Conservation (phyloP, 805 yeast genomes). For the Phaffomyces antillensis region DNA sequence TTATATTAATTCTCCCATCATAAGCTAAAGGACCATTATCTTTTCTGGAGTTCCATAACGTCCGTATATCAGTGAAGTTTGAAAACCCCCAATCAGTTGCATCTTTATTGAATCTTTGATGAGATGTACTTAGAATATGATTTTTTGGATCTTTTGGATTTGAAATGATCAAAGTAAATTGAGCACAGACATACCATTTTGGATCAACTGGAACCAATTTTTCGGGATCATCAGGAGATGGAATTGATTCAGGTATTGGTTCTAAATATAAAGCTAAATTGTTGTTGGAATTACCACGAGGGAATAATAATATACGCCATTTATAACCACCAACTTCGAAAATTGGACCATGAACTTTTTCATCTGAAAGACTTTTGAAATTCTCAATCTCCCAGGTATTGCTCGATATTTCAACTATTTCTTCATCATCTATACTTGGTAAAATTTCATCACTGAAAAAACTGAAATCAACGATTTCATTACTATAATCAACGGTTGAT, state of each 20-base stretch:
- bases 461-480: constrained; percentile 12
- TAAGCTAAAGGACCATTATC: constrained; percentile 31
- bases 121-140: constrained; percentile 56
- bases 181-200: constrained; percentile 86
- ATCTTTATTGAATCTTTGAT: constrained; percentile 66
- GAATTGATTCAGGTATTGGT: constrained; percentile 31
- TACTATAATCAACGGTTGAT: constrained; percentile 1
- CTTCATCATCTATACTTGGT: constrained; percentile 25
- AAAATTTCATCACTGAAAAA: constrained; percentile 15
- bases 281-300: constrained; percentile 59
- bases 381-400: constrained; percentile 35
- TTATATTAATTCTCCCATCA: constrained; percentile 56
- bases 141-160: constrained; percentile 64
- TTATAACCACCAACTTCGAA: constrained; percentile 55
- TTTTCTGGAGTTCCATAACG: constrained; percentile 23
- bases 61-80: constrained; percentile 53
- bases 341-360: constrained; percentile 31
- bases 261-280: constrained; percentile 73
- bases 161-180: constrained; percentile 80
- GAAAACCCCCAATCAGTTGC: constrained; percentile 97
- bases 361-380: constrained; percentile 19
- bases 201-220: constrained; percentile 30
- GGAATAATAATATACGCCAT: constrained; percentile 71
- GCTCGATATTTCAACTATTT: constrained; percentile 23
- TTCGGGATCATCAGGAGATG: constrained; percentile 18